Evolutionary conservation across 495 filamentous ascomycete genomes (phyloP).

Genomic region (Immersiella caudata): DNA sequence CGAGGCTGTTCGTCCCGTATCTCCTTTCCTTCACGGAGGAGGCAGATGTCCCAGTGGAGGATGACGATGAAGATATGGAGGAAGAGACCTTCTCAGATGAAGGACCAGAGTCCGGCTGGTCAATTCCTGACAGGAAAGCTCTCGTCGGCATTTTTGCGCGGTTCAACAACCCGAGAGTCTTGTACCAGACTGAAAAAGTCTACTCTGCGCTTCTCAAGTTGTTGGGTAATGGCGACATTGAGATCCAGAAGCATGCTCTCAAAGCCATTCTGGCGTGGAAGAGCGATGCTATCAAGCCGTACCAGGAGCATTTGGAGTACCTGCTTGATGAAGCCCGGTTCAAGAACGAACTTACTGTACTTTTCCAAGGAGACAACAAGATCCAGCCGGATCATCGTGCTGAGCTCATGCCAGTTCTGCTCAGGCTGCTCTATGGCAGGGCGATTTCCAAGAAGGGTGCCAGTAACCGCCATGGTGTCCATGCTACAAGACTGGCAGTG

Average conservation of each 20-base stretch:
- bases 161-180: constrained; percentile 80
- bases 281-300: constrained; percentile 68
- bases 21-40: constrained; percentile 75
- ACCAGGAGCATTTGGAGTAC: constrained; percentile 84
- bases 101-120: constrained; percentile 44
- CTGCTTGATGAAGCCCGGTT: constrained; percentile 90
- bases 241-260: constrained; percentile 81
- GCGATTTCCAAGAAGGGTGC: constrained; percentile 80
- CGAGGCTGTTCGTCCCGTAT: constrained; percentile 79
- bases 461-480: constrained; percentile 61
- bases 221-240: constrained; percentile 82
- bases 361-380: constrained; percentile 79
- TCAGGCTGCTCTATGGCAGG: constrained; percentile 86
- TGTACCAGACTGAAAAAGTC: constrained; percentile 78
- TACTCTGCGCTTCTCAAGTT: constrained; percentile 71
- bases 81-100: constrained; percentile 54
- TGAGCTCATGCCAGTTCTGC: constrained; percentile 78
- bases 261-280: constrained; percentile 92
- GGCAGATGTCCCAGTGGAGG: constrained; percentile 48
- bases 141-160: constrained; percentile 81
- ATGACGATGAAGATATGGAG: constrained; percentile 49
- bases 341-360: constrained; percentile 84
- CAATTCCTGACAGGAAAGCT: constrained; percentile 68
- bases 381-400: constrained; percentile 72
- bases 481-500: constrained; percentile 63